Evolutionary conservation across 2,329 filamentous ascomycete species (phyloP), one percentile per base, ranked within the genome.

Genomic region (Neodidymelliopsis sp.): DNA sequence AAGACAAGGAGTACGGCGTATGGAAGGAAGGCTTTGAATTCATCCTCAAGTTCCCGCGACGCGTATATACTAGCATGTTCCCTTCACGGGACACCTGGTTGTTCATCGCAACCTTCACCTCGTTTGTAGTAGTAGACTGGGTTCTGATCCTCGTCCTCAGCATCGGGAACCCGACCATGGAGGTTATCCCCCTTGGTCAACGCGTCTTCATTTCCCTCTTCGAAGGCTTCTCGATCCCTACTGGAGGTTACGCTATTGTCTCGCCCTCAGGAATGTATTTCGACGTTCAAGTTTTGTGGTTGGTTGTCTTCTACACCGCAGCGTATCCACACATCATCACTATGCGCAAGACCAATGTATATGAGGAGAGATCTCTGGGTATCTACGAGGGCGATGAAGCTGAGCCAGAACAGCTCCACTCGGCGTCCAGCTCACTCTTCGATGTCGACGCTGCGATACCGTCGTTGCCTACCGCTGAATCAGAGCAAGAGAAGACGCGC

Each of bases 11-110:
- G 29, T 62, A 62, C 41, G 56, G 59, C 20, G 52, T 62, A 11
- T 62, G 59, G 59, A 62, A 54, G 43, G 56, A 57, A 37, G 59
- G 57, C 11, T 60, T 60, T 18, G 57, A 60, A 15, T 60, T 60
- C 20, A 60, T 59, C 16, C 50, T 60, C 27, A 60, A 47, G 15
- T 60, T 60, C 11, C 57, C 57, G 58, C 39, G 39, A 35, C 39
- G 39, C 39, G 39, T 61, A 15, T 61, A 61, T 25, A 61, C 54
- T 19, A 61, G 58, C 40, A 61, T 61, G 58, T 61, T 61, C 16
- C 53, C 58, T 19, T 31, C 53, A n/a, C 49, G 51, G 12, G 58
- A 61, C 41, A 61, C 58, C 4, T 61, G 56, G 58, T 15, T 55
- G 30, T 61, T 61, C 24, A 53, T 59, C 24, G 51, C 51, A 31